A percentile compares a stretch with the other conserved stretches of the same genome.
phyloP scores from a whole-genome alignment of 306 rosid genomes.

The Rosa lucieae region DNA sequence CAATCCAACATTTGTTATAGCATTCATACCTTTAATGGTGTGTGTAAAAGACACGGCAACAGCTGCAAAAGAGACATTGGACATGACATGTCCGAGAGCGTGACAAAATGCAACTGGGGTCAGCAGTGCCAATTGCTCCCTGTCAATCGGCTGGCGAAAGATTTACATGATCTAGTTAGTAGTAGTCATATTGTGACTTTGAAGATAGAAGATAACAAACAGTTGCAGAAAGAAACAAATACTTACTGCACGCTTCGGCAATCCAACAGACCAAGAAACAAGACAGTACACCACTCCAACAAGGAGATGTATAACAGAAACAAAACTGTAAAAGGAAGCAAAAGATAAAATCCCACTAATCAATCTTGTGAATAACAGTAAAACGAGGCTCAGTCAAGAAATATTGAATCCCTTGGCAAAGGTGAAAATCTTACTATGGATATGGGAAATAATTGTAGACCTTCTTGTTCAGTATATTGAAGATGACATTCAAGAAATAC shows the following conservation, averaged over 20 bases:
- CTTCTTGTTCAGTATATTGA: conserved; percentile 94
- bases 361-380: neutral
- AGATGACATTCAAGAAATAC: conserved; percentile 93
- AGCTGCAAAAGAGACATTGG: conserved; percentile 96
- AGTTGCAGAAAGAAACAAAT: conserved; percentile 4
- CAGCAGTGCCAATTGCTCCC: conserved; percentile 63
- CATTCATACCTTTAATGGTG: conserved; percentile 69
- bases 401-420: neutral
- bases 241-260: conserved; percentile 95
- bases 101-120: conserved; percentile 90
- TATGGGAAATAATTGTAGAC: conserved; percentile 95
- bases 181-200: conserved; percentile 6
- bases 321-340: conserved; percentile 57
- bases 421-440: conserved; percentile 62
- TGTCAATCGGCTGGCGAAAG: conserved; percentile 38
- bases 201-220: neutral
- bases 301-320: conserved; percentile 78
- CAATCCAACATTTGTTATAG: neutral
- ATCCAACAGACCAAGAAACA: conserved; percentile 74
- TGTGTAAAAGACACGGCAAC: conserved; percentile 98
- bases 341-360: neutral
- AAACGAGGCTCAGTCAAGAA: conserved; percentile 4
- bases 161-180: neutral
- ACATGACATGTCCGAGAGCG: conserved; percentile 92
- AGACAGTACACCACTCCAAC: conserved; percentile 93